Base-by-base conservation (phyloP, 2,329 filamentous ascomycete species). In the Neofusicoccum kwambonambiense region DNA sequence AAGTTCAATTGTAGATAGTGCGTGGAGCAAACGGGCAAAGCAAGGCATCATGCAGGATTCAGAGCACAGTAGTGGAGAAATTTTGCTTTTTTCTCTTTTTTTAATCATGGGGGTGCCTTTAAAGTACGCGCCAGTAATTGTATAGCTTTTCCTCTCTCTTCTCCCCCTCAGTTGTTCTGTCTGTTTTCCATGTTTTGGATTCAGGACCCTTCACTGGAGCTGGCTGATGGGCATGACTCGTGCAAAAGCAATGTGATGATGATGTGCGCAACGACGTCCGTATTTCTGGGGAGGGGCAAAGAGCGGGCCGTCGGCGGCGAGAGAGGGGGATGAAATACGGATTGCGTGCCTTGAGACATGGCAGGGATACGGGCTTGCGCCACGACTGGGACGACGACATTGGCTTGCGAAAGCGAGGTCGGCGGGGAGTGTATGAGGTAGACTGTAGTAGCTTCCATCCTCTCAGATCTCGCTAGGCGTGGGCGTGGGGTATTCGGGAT, bases 1-100 rank as follows among this genome's bases (percentile, higher is more conserved):
- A 13, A 62, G 66, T 47, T 66, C 67, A 65, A 65, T 66, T 71
- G 71, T 72, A 71, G 71, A 72, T 72, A 71, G 67, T 64, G 66
- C 42, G 65, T 65, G 65, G 65, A 68, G 64, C 50, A 56, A 62
- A 57, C 17, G 62, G 62, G 62, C 51, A 64, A 56, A 47, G 49
- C 62, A 56, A 52, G 60, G 47, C 61, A 63, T 64, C 62, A 56
- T 60, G 56, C 56, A 37, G 56, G 56, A 60, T 60, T 60, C 56
- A 60, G 27, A 60, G 56, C 56, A 49, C 51, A 57, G 35, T 64
- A 64, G 62, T 64, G 61, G 61, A 60, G 56, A 37, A 60, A 60
- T 60, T 60, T 60, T 22, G 22, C 31, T 47, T 47, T 31, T 31
- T 31, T 31, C 27, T 31, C 6, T 31, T 31, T 7, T 58, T 45